phyloP scores from a whole-genome alignment of 768 basidiomycete species.

The Russula ochroleuca region DNA sequence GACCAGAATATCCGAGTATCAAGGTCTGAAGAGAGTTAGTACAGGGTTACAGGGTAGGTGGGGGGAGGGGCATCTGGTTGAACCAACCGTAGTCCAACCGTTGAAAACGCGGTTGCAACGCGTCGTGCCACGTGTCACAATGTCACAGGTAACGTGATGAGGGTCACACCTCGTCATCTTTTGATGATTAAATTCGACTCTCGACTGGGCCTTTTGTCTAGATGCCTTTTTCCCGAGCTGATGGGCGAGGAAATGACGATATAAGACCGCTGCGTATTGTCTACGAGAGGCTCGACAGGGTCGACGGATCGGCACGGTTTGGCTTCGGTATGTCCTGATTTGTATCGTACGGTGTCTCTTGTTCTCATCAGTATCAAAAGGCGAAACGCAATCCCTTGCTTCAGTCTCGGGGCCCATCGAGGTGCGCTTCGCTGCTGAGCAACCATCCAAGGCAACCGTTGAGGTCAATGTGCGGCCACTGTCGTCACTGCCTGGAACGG shows the following conservation, averaged over 20 bases:
- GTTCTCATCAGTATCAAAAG: conserved; percentile 29
- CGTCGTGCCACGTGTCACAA: neutral
- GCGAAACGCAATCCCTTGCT: conserved; percentile 47
- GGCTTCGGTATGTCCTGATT: conserved; percentile 46
- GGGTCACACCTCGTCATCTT: neutral
- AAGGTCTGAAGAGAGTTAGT: neutral
- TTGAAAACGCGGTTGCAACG: neutral
- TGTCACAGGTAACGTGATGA: neutral
- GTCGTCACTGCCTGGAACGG: conserved; percentile 61
- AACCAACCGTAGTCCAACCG: neutral
- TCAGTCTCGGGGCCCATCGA: conserved; percentile 82
- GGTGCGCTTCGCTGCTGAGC: conserved; percentile 62
- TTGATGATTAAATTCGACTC: neutral
- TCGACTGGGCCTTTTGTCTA: neutral
- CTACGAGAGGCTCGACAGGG: conserved; percentile 61
- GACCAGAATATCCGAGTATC: neutral
- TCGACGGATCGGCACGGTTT: conserved; percentile 75
- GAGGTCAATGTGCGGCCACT: conserved; percentile 72
- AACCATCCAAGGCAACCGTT: conserved; percentile 66
- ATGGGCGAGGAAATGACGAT: conserved; percentile 38
- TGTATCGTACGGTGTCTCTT: conserved; percentile 4
- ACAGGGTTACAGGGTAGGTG: no score
- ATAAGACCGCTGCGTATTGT: conserved; percentile 41
- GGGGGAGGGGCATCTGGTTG: neutral
- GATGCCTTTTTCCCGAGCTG: conserved; percentile 32